These are phyloP conservation scores for Myriosclerotinia curreyana DNA, from an alignment of 2,329 filamentous ascomycete genomes.

Conservation along the genomic window DNA sequence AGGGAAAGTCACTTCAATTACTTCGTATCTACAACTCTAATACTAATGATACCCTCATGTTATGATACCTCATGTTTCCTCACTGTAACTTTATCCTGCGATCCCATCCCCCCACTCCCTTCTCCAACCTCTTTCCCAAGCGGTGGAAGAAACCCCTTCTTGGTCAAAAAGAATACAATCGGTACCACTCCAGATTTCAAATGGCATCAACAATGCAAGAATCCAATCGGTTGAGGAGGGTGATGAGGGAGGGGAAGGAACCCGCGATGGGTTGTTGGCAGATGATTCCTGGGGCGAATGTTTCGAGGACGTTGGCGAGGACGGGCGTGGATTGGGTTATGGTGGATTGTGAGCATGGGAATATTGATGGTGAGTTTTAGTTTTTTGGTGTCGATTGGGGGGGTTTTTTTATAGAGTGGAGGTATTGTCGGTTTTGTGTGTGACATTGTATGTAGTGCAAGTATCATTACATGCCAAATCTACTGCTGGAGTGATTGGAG, in stretches of 20 bases:
- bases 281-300: slow-evolving; percentile 59
- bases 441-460: not conserved
- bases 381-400: slow-evolving; percentile 4
- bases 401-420: not conserved
- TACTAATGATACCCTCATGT: too few relatives aligned
- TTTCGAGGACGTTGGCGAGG: slow-evolving; percentile 58
- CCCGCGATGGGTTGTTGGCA: slow-evolving; percentile 58
- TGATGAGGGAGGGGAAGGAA: slow-evolving; percentile 47
- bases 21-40: too few relatives aligned
- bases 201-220: slow-evolving; percentile 36
- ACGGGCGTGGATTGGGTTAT: slow-evolving; percentile 66
- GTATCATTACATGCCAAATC: not conserved
- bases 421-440: not conserved
- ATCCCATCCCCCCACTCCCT: not conserved
- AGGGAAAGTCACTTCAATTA: not conserved
- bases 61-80: slow-evolving; percentile 7
- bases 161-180: not conserved
- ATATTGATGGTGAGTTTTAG: slow-evolving; percentile 47
- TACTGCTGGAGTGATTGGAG: not conserved
- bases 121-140: not conserved
- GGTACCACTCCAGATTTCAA: not conserved
- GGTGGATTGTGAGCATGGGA: slow-evolving; percentile 58
- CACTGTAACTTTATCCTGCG: not conserved
- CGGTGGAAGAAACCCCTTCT: not conserved
- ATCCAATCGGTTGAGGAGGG: slow-evolving; percentile 49